Evolutionary conservation across 257 asterid genomes (phyloP).

Genomic region (Avicennia marina): DNA sequence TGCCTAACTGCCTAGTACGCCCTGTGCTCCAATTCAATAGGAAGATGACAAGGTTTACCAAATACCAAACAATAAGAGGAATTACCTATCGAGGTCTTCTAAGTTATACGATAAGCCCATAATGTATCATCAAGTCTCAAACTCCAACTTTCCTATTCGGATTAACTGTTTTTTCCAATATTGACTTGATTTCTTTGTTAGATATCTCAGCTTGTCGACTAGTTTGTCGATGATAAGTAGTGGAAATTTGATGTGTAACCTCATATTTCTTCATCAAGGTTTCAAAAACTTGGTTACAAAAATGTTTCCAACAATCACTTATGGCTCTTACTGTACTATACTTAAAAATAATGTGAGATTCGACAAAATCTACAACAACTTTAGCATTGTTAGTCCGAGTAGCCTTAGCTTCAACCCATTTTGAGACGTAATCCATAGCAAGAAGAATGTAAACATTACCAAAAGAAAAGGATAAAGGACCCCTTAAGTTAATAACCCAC

Average conservation of each 20-base stretch:
- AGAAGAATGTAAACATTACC: background rate
- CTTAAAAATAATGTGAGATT: background rate
- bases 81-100: background rate
- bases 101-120: no score
- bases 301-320: background rate
- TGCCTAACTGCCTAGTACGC: background rate
- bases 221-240: background rate
- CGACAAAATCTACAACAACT: background rate
- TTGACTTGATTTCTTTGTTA: no score
- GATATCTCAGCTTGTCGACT: background rate
- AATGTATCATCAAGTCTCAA: no score
- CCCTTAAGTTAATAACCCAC: background rate
- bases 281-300: background rate
- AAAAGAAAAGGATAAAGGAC: background rate
- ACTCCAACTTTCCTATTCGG: background rate
- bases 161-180: background rate
- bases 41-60: background rate
- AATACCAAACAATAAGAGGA: background rate
- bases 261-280: background rate
- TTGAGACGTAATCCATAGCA: background rate
- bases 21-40: background rate
- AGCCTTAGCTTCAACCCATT: background rate
- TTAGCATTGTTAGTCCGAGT: background rate
- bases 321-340: background rate
- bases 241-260: background rate